phyloP scores from a whole-genome alignment of 148 eudicot species.

The Arbutus unedo region DNA sequence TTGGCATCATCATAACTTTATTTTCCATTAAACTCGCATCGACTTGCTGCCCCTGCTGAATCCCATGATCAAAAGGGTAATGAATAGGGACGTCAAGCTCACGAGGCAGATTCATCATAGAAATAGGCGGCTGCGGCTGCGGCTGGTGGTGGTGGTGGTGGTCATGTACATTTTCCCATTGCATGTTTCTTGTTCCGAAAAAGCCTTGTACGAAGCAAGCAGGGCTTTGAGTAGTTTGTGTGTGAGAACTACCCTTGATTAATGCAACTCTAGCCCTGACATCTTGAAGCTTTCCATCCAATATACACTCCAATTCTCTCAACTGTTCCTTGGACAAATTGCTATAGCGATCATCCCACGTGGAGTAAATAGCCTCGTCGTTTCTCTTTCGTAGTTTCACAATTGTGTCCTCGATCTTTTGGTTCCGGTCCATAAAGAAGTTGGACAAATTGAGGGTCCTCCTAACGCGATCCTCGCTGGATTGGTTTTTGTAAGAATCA shows the following conservation, averaged over 20 bases:
- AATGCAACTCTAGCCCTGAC: conserved; percentile 1
- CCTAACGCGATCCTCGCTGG: not conserved
- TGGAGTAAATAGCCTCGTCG: conserved; percentile 2
- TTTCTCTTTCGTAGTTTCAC: conserved; percentile 13
- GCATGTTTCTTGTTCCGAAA: not conserved
- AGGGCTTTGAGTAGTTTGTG: not conserved
- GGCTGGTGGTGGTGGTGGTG: not conserved
- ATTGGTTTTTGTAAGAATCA: conserved; percentile 7
- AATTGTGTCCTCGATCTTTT: conserved; percentile 10
- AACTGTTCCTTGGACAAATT: not conserved
- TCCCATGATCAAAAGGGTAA: not conserved
- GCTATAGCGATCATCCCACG: conserved; percentile 18
- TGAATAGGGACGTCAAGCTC: not conserved
- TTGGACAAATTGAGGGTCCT: conserved; percentile 5
- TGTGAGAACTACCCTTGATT: conserved; percentile 1
- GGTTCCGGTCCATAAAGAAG: conserved; percentile 10
- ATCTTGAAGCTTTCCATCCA: conserved; percentile 8
- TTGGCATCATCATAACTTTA: too few relatives aligned
- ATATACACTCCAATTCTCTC: not conserved
- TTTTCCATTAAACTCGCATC: not conserved
- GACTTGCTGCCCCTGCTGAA: not conserved
- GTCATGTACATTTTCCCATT: not conserved
- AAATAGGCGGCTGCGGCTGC: not conserved
- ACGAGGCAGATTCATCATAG: not conserved
- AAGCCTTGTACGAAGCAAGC: not conserved